Conservation (phyloP, 164 flowering plant species). For the Macadamia tetraphylla region DNA sequence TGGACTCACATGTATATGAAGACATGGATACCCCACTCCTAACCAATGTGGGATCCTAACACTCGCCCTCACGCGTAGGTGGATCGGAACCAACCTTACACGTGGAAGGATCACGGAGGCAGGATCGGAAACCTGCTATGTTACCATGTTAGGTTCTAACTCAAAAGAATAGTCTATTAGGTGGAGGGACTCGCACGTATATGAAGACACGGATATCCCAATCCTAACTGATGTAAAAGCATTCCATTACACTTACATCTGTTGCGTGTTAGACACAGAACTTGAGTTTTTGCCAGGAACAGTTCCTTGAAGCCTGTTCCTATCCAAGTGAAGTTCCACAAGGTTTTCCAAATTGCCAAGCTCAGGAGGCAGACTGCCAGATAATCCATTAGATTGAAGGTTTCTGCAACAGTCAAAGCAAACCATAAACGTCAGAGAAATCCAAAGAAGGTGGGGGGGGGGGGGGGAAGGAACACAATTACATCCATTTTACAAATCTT, state of each 20-base stretch:
- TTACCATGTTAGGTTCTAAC: too few species aligned
- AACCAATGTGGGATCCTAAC: too few species aligned
- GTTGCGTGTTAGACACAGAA: constrained; percentile 1
- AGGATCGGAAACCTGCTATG: too few species aligned
- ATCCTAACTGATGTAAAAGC: too few species aligned
- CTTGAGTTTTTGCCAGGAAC: constrained; percentile 24
- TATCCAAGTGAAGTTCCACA: constrained; percentile 59
- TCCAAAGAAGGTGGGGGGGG: constrained; percentile 3
- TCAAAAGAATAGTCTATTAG: too few species aligned
- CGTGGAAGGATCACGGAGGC: too few species aligned
- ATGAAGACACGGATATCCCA: too few species aligned
- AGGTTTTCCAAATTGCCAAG: constrained; percentile 62
- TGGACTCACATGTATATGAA: too few species aligned
- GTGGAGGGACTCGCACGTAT: too few species aligned
- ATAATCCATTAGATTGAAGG: constrained; percentile 75
- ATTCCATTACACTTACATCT: constrained; percentile 3
- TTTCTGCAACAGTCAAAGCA: constrained; percentile 39
- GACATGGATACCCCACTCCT: too few species aligned
- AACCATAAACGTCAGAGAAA: constrained; percentile 2
- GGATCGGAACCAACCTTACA: too few species aligned
- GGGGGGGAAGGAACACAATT: background rate
- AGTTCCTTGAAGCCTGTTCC: constrained; percentile 77
- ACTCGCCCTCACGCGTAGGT: too few species aligned
- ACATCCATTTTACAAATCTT: constrained; percentile 9
- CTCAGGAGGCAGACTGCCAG: constrained; percentile 66